Evolutionary conservation across 1,284 basidiomycete species (phyloP), one percentile per base, ranked within the genome.

Genomic region (Cryptococcus amylolentus): DNA sequence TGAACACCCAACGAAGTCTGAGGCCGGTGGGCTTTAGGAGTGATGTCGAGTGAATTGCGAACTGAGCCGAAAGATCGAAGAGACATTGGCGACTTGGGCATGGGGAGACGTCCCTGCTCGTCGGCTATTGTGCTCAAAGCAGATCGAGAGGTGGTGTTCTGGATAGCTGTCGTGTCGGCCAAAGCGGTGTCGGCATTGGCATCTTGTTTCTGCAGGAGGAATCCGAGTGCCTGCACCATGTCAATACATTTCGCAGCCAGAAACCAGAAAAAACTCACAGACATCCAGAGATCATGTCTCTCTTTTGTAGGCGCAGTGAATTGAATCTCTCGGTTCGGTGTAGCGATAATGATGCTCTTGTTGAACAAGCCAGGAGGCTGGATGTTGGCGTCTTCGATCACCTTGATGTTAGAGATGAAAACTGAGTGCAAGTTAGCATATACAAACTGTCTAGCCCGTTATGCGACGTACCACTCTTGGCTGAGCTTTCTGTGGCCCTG

Each of bases 241-340:
- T n/a, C 13, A 45, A 51, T 20, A 48, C 46, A 40, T 8, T 51
- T 41, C n/a, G 49, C 31, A 26, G 23, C 20, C 20, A 8, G 20
- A 23, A 28, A 42, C 57, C 12, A 50, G 49, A 48, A 51, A 52
- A 26, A 49, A 78, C 84, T 62, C 71, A 89, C 90, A 72, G 87
- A 89, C 55, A 92, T 81, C 96, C 96, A 99, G 55, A 97, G 89
- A 63, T 98, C 93, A 75, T 99, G 96, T 50, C 93, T 83, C 67
- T 97, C 95, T 74, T 89, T 89, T 18, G 87, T 92, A 0, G 89
- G 88, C 4, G 94, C 93, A 14, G 94, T 98, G 71, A 99, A 87
- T 81, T 97, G 96, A 84, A 98, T 94, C 78, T 98, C 96, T 57
- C 95, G 84, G 60, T 92, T 88, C 5, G 90, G 88, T 0, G 94